A percentile compares a stretch with the other conserved stretches of the same genome.
phyloP scores from a whole-genome alignment of 2,329 filamentous ascomycete genomes.

The Metarhizium brunneum region DNA sequence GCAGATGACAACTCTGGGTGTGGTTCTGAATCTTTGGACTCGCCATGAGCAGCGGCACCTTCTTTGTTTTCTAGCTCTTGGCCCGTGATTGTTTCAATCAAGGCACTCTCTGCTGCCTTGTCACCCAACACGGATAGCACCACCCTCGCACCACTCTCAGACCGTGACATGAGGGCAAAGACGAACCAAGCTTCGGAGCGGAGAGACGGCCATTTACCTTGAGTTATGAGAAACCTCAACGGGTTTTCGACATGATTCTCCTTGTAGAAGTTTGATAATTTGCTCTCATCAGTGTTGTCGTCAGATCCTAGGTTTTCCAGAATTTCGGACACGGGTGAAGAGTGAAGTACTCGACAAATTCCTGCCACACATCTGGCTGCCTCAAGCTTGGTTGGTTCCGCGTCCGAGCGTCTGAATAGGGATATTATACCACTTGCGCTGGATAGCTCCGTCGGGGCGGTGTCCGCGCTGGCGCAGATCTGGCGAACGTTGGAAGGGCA shows the following conservation, averaged over 20 bases:
- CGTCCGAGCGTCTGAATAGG: conserved; percentile 28
- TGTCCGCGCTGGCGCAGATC: conserved; percentile 33
- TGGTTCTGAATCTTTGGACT: conserved; percentile 14
- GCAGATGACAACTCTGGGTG: conserved; percentile 8
- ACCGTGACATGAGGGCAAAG: conserved; percentile 49
- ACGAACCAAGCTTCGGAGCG: conserved; percentile 55
- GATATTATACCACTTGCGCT: conserved; percentile 27
- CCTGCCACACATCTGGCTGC: conserved; percentile 43
- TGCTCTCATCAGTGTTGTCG: conserved; percentile 1
- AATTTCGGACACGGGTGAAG: conserved; percentile 20
- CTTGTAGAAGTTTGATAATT: conserved; percentile 33
- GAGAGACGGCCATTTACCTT: conserved; percentile 49
- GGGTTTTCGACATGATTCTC: conserved; percentile 32
- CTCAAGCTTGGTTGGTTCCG: conserved; percentile 48
- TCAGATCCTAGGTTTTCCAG: conserved; percentile 16
- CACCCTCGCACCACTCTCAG: conserved; percentile 36
- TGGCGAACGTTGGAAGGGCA: conserved; percentile 41
- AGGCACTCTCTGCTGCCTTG: conserved; percentile 30
- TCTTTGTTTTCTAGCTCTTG: conserved; percentile 12
- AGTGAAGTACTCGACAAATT: conserved; percentile 47
- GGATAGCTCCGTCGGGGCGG: conserved; percentile 20
- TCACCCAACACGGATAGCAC: conserved; percentile 34
- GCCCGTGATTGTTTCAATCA: conserved; percentile 42
- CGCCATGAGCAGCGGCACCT: conserved; percentile 7
- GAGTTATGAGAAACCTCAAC: conserved; percentile 43